Conservation (phyloP, 495 filamentous ascomycete species). For the Chaetomium cochliodes region DNA sequence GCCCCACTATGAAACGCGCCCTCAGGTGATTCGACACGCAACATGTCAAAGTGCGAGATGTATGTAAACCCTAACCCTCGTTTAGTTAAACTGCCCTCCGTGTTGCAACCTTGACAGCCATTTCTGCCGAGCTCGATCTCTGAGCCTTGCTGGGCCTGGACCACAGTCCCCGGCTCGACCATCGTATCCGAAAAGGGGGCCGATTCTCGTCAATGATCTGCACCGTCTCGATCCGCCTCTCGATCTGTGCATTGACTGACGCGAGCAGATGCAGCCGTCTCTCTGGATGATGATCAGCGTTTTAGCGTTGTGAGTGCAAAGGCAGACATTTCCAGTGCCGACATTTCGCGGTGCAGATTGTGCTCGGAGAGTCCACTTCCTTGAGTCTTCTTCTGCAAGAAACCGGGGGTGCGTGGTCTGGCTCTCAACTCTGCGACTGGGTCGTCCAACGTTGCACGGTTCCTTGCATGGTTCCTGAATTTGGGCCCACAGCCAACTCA, state of each 20-base stretch:
- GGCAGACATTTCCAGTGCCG: constrained; percentile 9
- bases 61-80: constrained; percentile 21
- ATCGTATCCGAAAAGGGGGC: background rate
- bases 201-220: constrained; percentile 6
- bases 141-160: constrained; percentile 1
- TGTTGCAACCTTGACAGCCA: background rate
- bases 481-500: background rate
- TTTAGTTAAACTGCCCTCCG: too few species aligned
- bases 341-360: constrained; percentile 17
- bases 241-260: constrained; percentile 3
- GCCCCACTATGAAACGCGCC: constrained; percentile 23
- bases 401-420: constrained; percentile 6
- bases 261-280: background rate
- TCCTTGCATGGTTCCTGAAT: background rate
- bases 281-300: constrained; percentile 13
- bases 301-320: background rate
- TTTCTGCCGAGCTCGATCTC: background rate
- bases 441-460: constrained; percentile 14
- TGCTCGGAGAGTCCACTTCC: background rate
- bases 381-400: background rate
- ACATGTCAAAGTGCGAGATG: too few species aligned
- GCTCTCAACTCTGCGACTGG: background rate
- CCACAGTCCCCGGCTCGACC: background rate
- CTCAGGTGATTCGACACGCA: constrained; percentile 22
- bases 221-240: constrained; percentile 7